Evolutionary conservation across 805 yeast genomes (phyloP).

Genomic region (Candida broadrunensis): DNA sequence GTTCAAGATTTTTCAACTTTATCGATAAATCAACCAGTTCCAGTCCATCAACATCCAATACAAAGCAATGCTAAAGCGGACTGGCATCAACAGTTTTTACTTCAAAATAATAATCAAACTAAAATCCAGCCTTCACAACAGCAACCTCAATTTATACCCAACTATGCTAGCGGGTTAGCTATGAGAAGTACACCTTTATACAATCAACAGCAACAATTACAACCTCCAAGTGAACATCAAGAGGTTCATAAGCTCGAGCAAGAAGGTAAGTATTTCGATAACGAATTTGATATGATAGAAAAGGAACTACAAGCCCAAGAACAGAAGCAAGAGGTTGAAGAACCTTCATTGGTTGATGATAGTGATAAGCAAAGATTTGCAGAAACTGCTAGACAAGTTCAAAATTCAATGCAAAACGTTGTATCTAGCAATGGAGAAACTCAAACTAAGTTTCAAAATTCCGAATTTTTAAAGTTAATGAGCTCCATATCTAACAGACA

Average conservation of each 20-base stretch:
- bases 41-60: slow-evolving; percentile 1
- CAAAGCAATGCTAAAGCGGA: not conserved
- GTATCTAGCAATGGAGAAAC: slow-evolving; percentile 17
- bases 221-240: slow-evolving; percentile 23
- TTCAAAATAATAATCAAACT: slow-evolving; percentile 5
- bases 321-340: slow-evolving; percentile 6
- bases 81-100: slow-evolving; percentile 10
- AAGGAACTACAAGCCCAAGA: slow-evolving; percentile 19
- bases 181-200: slow-evolving; percentile 11
- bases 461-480: slow-evolving; percentile 39
- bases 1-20: slow-evolving; percentile 26
- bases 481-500: slow-evolving; percentile 30
- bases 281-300: slow-evolving; percentile 33
- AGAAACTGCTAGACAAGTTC: slow-evolving; percentile 34
- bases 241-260: slow-evolving; percentile 23
- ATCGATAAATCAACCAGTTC: slow-evolving; percentile 13
- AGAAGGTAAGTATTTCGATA: slow-evolving; percentile 23
- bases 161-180: slow-evolving; percentile 7
- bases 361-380: slow-evolving; percentile 37
- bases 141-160: slow-evolving; percentile 5
- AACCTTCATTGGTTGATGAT: slow-evolving; percentile 7
- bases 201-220: slow-evolving; percentile 7
- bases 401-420: slow-evolving; percentile 20
- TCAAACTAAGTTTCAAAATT: slow-evolving; percentile 29
- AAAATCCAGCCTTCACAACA: slow-evolving; percentile 7